Conservation (phyloP, 352 stramenopile genomes). For the Phytopythium sindhum region DNA sequence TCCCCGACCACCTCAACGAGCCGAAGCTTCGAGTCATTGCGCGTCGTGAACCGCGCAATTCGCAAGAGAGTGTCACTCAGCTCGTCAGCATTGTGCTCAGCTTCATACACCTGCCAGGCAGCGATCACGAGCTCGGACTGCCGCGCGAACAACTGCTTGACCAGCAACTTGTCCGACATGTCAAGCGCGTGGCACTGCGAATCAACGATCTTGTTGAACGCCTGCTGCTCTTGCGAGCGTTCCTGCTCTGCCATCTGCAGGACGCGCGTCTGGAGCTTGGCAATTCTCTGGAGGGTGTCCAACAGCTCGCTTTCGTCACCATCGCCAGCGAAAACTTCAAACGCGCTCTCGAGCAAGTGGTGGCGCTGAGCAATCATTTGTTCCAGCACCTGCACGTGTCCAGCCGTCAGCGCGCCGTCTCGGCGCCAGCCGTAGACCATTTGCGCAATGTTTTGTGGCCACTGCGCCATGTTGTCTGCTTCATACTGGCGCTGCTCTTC, state of each 20-base stretch:
- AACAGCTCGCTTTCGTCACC: constrained; percentile 60
- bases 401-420: constrained; percentile 22
- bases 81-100: constrained; percentile 39
- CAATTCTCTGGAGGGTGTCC: constrained; percentile 68
- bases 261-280: constrained; percentile 59
- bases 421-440: constrained; percentile 46
- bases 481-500: constrained; percentile 13
- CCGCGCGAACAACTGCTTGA: constrained; percentile 48
- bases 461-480: constrained; percentile 24
- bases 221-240: constrained; percentile 20
- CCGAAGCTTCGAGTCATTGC: constrained; percentile 38
- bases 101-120: constrained; percentile 49
- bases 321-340: constrained; percentile 61
- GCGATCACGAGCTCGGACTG: constrained; percentile 44
- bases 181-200: constrained; percentile 32
- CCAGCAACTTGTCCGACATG: constrained; percentile 25
- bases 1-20: constrained; percentile 65
- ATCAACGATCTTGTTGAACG: constrained; percentile 31
- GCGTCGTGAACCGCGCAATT: constrained; percentile 48
- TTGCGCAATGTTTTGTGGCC: constrained; percentile 46
- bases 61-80: constrained; percentile 48
- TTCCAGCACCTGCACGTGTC: constrained; percentile 37
- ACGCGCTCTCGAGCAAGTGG: constrained; percentile 69
- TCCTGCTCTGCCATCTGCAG: constrained; percentile 27
- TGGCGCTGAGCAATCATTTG: constrained; percentile 45